Evolutionary conservation across 2,329 filamentous ascomycete species (phyloP).

Genomic region (Bipolaris bicolor): DNA sequence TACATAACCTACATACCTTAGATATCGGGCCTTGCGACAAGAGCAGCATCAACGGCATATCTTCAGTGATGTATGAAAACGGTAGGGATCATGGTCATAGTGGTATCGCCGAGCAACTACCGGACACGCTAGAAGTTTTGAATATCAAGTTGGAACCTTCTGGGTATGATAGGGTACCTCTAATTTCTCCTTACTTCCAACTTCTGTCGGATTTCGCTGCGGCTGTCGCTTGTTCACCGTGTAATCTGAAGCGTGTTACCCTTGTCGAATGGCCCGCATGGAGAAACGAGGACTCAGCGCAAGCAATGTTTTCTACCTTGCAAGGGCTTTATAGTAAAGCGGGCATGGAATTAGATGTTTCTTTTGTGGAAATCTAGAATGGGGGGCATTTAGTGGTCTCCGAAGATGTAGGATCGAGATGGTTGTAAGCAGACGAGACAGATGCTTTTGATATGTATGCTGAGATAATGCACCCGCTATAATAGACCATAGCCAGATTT

Average conservation of each 20-base stretch:
- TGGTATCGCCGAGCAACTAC: neutral
- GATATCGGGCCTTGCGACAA: constrained; percentile 10
- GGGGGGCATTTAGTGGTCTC: neutral
- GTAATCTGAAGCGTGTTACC: constrained; percentile 3
- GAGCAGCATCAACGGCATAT: neutral
- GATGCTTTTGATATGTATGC: constrained; percentile 4
- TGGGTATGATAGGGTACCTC: too few relatives aligned
- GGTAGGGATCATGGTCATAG: too few relatives aligned
- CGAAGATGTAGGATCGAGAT: constrained; percentile 6
- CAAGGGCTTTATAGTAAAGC: neutral
- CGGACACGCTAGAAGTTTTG: constrained; percentile 3
- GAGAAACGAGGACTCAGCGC: neutral
- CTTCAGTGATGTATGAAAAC: neutral
- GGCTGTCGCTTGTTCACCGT: neutral
- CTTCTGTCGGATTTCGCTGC: neutral
- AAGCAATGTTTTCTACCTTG: neutral
- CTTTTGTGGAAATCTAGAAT: neutral
- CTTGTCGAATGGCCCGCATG: constrained; percentile 12
- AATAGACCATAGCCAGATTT: neutral
- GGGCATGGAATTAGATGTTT: constrained; percentile 1
- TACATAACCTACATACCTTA: constrained; percentile 1
- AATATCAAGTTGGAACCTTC: constrained; percentile 3
- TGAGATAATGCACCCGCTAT: too few relatives aligned
- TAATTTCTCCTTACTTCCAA: too few relatives aligned
- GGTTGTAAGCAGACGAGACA: constrained; percentile 11